Evolutionary conservation across 2,329 filamentous ascomycete genomes (phyloP).

Genomic region (Hypocreales sp.): DNA sequence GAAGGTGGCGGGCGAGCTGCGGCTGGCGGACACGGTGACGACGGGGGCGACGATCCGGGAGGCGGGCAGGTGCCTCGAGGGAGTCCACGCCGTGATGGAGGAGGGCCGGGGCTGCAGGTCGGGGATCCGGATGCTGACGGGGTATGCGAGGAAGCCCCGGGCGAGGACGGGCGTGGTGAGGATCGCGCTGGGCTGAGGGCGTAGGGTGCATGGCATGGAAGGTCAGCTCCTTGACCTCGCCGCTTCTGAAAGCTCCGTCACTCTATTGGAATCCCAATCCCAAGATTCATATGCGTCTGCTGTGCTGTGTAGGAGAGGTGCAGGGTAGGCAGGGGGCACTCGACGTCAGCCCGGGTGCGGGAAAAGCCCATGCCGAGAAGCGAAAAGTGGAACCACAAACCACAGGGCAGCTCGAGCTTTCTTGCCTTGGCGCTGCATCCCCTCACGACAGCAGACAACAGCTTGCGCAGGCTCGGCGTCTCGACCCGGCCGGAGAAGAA

Average conservation of each 20-base stretch:
- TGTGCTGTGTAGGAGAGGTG: too few species aligned
- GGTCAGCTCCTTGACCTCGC: too few species aligned
- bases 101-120: slow-evolving; percentile 44
- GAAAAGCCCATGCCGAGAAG: background rate
- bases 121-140: slow-evolving; percentile 45
- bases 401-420: too few species aligned
- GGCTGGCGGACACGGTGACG: slow-evolving; percentile 36
- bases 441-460: too few species aligned
- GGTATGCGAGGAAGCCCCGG: slow-evolving; percentile 47
- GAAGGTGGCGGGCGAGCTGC: slow-evolving; percentile 52
- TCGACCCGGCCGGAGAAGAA: too few species aligned
- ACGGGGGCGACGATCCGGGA: slow-evolving; percentile 34
- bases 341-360: background rate
- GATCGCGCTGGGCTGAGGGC: slow-evolving; percentile 16
- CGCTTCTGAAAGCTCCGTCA: too few species aligned
- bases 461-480: too few species aligned
- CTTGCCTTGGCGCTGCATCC: too few species aligned
- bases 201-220: too few species aligned
- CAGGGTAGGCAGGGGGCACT: background rate
- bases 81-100: slow-evolving; percentile 44
- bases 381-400: too few species aligned
- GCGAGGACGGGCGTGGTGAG: slow-evolving; percentile 18
- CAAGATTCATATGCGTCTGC: too few species aligned
- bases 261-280: too few species aligned
- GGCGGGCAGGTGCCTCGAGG: slow-evolving; percentile 43